phyloP scores from a whole-genome alignment of 2,329 filamentous ascomycete species.

The Xylariomycetidae sp. region DNA sequence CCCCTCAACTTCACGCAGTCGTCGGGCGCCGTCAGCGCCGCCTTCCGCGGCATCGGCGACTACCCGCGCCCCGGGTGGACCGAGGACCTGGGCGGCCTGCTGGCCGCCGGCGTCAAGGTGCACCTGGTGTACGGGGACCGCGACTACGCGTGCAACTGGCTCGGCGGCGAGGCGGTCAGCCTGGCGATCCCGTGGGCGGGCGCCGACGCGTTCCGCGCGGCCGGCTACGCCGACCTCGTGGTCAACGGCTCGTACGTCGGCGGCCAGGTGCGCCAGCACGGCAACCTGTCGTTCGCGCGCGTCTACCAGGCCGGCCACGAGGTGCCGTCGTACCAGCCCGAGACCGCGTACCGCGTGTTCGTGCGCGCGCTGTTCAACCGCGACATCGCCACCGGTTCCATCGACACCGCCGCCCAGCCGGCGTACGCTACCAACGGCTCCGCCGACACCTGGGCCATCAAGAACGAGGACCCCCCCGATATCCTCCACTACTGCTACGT shows the following conservation, averaged over 20 bases:
- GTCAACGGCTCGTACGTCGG: conserved; percentile 55
- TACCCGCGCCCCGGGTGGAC: conserved; percentile 29
- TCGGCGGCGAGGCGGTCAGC: conserved; percentile 47
- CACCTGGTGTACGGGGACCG: conserved; percentile 52
- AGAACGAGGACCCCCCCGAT: conserved; percentile 39
- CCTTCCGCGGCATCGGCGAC: conserved; percentile 34
- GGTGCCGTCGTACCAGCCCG: conserved; percentile 46
- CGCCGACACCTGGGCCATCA: conserved; percentile 37
- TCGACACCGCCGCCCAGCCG: conserved; percentile 43
- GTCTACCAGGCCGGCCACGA: conserved; percentile 54
- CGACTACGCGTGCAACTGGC: conserved; percentile 53
- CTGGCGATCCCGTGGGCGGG: conserved; percentile 40
- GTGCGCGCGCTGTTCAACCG: conserved; percentile 43
- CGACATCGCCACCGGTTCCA: conserved; percentile 44
- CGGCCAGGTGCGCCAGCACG: conserved; percentile 64
- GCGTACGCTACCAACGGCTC: conserved; percentile 24
- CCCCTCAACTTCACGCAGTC: conserved; percentile 51
- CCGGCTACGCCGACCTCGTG: conserved; percentile 60
- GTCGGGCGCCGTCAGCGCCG: conserved; percentile 34
- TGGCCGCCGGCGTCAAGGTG: conserved; percentile 51
- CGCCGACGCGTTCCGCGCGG: conserved; percentile 36
- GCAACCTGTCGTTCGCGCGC: conserved; percentile 57
- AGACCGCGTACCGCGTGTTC: conserved; percentile 43
- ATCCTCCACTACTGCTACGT: conserved; percentile 53
- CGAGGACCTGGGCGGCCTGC: conserved; percentile 43